phyloP scores from a whole-genome alignment of 1,284 basidiomycete genomes.

The Phlebopus sp. region DNA sequence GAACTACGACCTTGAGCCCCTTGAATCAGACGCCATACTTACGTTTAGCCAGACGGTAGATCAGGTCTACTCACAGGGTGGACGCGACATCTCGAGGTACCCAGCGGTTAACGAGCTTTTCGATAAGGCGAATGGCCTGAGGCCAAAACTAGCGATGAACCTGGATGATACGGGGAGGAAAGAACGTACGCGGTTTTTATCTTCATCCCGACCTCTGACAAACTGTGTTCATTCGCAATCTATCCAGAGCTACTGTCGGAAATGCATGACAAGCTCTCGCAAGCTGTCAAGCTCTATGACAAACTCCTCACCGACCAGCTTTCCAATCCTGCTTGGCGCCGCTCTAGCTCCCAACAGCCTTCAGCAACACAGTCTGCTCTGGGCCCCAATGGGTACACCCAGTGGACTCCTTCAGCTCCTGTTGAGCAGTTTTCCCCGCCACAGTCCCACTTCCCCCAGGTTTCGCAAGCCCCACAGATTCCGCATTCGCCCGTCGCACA shows the following conservation, averaged over 20 bases:
- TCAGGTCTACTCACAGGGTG: constrained; percentile 77
- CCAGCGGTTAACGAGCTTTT: constrained; percentile 82
- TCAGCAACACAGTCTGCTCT: constrained; percentile 14
- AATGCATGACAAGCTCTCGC: constrained; percentile 91
- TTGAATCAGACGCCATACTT: constrained; percentile 82
- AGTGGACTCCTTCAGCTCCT: constrained; percentile 29
- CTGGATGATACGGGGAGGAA: constrained; percentile 86
- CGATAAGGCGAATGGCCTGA: constrained; percentile 77
- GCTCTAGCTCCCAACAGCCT: constrained; percentile 26
- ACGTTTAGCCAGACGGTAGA: constrained; percentile 90
- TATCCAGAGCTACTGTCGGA: constrained; percentile 76
- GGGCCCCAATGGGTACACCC: constrained; percentile 22
- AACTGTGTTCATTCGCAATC: constrained; percentile 5
- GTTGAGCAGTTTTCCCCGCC: constrained; percentile 5
- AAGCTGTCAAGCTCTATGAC: constrained; percentile 90
- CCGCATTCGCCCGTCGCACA: constrained; percentile 16
- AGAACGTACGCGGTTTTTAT: constrained; percentile 59
- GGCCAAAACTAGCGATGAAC: constrained; percentile 83
- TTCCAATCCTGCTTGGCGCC: constrained; percentile 60
- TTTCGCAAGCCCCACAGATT: constrained; percentile 10
- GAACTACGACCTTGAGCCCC: constrained; percentile 73
- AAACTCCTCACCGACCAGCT: constrained; percentile 84
- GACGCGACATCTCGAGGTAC: constrained; percentile 73
- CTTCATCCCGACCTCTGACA: not conserved
- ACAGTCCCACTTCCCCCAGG: not conserved